phyloP scores from a whole-genome alignment of 2,329 filamentous ascomycete genomes.

The Colletotrichum falcatum region DNA sequence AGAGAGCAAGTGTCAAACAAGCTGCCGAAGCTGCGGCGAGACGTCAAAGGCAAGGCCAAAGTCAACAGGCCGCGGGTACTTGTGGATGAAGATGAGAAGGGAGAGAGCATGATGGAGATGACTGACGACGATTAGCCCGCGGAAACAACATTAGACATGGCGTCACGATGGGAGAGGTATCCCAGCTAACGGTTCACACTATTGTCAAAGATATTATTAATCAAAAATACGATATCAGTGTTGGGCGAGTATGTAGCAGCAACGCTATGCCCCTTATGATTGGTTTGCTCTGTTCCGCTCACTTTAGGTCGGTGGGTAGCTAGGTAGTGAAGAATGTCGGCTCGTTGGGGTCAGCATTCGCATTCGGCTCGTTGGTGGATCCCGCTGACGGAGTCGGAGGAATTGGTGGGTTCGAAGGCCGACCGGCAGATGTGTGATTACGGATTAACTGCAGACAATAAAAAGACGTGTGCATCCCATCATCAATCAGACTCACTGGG shows the following conservation, averaged over 20 bases:
- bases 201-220: not conserved
- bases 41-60: conserved; percentile 61
- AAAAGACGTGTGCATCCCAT: not conserved
- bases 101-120: conserved; percentile 66
- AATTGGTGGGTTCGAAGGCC: conserved; percentile 14
- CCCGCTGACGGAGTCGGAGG: conserved; percentile 27
- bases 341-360: conserved; percentile 4
- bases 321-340: conserved; percentile 16
- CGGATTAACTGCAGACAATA: not conserved
- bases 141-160: conserved; percentile 11
- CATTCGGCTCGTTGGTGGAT: conserved; percentile 27
- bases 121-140: conserved; percentile 62
- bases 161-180: conserved; percentile 17
- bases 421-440: not conserved
- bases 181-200: conserved; percentile 7
- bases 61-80: conserved; percentile 51
- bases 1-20: conserved; percentile 51
- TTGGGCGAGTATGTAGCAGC: not conserved
- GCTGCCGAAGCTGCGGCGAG: conserved; percentile 43
- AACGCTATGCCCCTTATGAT: not conserved
- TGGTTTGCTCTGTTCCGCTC: conserved; percentile 13
- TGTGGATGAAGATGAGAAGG: conserved; percentile 52
- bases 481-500: not conserved
- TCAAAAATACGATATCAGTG: not conserved
- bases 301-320: not conserved